Base-by-base conservation (phyloP, 257 asterid genomes). In the Solanum sejunctum region DNA sequence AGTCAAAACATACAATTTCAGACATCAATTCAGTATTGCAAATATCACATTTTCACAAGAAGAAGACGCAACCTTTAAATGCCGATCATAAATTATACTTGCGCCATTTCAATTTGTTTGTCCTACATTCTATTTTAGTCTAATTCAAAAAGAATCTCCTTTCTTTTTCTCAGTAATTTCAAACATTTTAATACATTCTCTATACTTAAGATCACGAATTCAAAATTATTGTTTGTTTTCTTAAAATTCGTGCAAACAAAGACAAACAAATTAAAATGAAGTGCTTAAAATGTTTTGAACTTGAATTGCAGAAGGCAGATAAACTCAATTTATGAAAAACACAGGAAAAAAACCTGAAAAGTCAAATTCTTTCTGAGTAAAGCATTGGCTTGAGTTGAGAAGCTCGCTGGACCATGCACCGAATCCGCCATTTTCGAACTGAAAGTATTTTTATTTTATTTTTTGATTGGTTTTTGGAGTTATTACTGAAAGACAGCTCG, bases 311-410 rank as follows among this genome's bases (percentile, higher is more conserved):
- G 15, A 7, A 43, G 20, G 71, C 21, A 60, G 64, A 43, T 41
- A 80, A 66, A n/a, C 17, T 28, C 71, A 43, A 41, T 45, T 5
- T 17, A 41, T 20, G 3, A 28, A 36, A 55, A 13, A 67, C 13
- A 41, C 1, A 71, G 71, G 36, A n/a, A 41, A 52, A 3, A 60
- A 51, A 87, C 99, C 98, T 96, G 99, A 89, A 93, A 93, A 83
- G 93, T 93, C 88, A 96, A 85, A 88, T 96, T 96, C 90, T 96
- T 96, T 88, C 97, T 87, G 52, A 95, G 94, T 87, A 94, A 86
- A 88, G 99, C 98, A 91, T 95, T 88, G 10, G 99, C 98, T 91
- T 93, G 99, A 23, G 97, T 94, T 91, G 93, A 89, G 64, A 93
- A 95, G 84, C 92, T 94, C 52, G 99, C 90, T 64, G 92, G 90